Conservation (phyloP, 2,329 filamentous ascomycete genomes). For the Fusarium sp. region DNA sequence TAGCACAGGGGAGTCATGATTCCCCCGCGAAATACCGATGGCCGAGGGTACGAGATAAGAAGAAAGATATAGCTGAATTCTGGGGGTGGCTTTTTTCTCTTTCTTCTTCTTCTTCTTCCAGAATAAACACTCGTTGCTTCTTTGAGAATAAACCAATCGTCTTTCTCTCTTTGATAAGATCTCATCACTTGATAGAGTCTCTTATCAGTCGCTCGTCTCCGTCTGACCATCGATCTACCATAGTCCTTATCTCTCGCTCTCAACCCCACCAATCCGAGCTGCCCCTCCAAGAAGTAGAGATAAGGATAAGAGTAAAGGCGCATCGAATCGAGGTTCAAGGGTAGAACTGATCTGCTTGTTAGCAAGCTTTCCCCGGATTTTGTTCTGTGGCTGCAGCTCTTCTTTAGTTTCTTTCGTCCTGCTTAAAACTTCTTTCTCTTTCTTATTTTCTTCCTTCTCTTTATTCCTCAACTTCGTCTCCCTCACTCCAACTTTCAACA, state of each 20-base stretch:
- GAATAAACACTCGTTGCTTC: conserved; percentile 30
- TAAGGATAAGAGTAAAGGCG: conserved; percentile 40
- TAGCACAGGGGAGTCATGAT: not conserved
- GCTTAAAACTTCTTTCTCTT: not conserved
- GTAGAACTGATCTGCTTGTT: conserved; percentile 22
- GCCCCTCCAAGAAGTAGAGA: conserved; percentile 39
- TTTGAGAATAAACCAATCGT: not conserved
- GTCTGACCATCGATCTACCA: conserved; percentile 6
- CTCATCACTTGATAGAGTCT: conserved; percentile 15
- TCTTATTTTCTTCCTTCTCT: conserved; percentile 23
- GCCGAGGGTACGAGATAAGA: conserved; percentile 32
- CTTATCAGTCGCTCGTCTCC: conserved; percentile 30
- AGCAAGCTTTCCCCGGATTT: conserved; percentile 26
- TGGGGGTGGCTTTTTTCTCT: conserved; percentile 21
- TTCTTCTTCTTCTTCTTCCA: not conserved
- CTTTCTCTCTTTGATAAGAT: conserved; percentile 21
- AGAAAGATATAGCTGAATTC: conserved; percentile 30
- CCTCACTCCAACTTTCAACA: not conserved
- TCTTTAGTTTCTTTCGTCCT: conserved; percentile 10
- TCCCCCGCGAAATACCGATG: conserved; percentile 27
- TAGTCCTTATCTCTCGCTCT: conserved; percentile 42
- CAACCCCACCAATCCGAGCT: conserved; percentile 46
- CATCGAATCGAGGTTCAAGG: conserved; percentile 15
- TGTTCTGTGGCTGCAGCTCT: conserved; percentile 19
- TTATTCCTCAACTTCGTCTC: conserved; percentile 12